phyloP scores from a whole-genome alignment of 2,329 filamentous ascomycete genomes.

The Cercospora brassicicola region DNA sequence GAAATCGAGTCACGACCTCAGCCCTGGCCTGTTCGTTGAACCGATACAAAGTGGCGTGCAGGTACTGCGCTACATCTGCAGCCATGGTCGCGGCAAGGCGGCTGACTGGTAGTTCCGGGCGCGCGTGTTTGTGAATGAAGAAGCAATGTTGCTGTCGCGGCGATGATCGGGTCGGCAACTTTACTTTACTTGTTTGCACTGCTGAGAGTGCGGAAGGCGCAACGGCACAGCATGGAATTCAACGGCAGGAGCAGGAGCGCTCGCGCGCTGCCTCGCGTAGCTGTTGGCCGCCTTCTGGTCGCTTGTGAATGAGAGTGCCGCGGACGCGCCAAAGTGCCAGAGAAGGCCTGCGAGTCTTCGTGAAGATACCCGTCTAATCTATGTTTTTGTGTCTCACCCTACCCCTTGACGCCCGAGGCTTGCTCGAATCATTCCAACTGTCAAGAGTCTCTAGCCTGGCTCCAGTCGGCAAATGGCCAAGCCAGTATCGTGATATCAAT shows the following conservation, averaged over 20 bases:
- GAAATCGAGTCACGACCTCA: constrained; percentile 28
- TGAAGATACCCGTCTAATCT: neutral
- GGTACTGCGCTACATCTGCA: constrained; percentile 25
- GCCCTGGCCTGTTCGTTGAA: constrained; percentile 28
- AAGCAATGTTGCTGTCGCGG: neutral
- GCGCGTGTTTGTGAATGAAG: neutral
- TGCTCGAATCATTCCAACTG: neutral
- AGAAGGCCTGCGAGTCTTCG: neutral
- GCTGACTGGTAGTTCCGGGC: neutral
- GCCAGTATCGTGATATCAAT: constrained; percentile 10
- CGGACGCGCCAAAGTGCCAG: neutral
- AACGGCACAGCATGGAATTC: neutral
- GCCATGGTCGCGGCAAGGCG: constrained; percentile 23
- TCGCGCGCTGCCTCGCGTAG: neutral
- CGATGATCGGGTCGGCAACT: neutral
- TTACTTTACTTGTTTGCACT: neutral
- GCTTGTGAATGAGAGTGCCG: neutral
- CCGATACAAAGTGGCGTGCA: constrained; percentile 33
- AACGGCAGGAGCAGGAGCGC: neutral
- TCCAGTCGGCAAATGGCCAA: neutral
- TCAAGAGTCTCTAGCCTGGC: neutral
- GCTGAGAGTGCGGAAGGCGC: neutral
- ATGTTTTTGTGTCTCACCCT: neutral
- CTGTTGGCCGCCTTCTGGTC: neutral
- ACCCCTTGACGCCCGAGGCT: neutral